These are phyloP conservation scores for Vaccinium vitisidaea DNA, from an alignment of 148 eudicot genomes.

Conservation along the genomic window DNA sequence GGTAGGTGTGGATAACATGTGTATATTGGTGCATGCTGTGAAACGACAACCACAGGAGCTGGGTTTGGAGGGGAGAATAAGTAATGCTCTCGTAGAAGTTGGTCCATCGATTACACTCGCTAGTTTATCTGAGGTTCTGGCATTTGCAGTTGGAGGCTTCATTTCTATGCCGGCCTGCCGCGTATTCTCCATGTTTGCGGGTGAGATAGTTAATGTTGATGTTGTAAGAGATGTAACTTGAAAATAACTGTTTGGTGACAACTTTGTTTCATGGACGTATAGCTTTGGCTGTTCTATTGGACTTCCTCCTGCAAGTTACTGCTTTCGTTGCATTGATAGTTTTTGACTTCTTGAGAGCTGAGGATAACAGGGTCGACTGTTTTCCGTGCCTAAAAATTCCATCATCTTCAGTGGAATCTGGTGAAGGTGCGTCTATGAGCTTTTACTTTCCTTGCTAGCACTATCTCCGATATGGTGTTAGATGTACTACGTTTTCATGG, in stretches of 20 bases:
- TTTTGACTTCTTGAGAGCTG: conserved; percentile 85
- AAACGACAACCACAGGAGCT: conserved; percentile 81
- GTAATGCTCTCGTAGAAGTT: conserved; percentile 96
- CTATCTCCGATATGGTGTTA: conserved; percentile 5
- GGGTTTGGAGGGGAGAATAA: conserved; percentile 79
- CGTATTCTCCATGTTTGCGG: conserved; percentile 99
- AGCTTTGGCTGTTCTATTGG: conserved; percentile 95
- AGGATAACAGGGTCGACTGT: conserved; percentile 89
- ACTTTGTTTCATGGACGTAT: conserved; percentile 23
- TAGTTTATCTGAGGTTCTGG: conserved; percentile 93
- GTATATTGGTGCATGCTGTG: conserved; percentile 93
- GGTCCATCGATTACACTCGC: conserved; percentile 98
- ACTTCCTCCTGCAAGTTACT: conserved; percentile 95
- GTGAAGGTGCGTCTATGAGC: conserved; percentile 45
- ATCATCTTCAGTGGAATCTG: conserved; percentile 40
- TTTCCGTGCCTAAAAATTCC: conserved; percentile 76
- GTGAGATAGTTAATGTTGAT: conserved; percentile 30
- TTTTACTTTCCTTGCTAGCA: neutral
- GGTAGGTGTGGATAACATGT: conserved; percentile 99
- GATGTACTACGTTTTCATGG: neutral
- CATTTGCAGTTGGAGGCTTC: conserved; percentile 97
- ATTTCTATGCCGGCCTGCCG: conserved; percentile 99
- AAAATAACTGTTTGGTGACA: conserved; percentile 4
- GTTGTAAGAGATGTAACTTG: neutral
- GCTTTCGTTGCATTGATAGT: conserved; percentile 95